Base-by-base conservation (phyloP, 140 eudicot genomes). In the Ambrosia hybrid region DNA sequence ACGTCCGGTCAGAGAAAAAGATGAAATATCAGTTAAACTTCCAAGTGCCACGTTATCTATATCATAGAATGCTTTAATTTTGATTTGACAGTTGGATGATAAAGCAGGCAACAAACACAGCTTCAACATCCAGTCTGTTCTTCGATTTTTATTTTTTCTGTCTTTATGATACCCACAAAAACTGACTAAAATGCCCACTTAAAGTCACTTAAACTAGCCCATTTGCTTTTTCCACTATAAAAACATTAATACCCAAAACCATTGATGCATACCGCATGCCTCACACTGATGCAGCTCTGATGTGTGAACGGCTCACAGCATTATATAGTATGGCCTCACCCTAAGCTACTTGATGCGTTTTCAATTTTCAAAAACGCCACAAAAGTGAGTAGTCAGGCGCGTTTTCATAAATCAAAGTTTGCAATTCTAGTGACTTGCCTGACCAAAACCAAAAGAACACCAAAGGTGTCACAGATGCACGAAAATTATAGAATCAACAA, bases 401-500 rank as follows among this genome's bases (percentile, higher is more conserved):
- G 0, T 2, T 12, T 33, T 58, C 9, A 17, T 21, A 21, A 57
- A 21, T n/a, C 14, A 57, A 57, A 13, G 14, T 1, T 58, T 21
- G 26, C 39, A 3, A 56, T 4, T 5, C n/a, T 14, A 48, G 49
- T 3, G 7, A 67, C 43, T 57, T 39, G 5, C 36, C 46, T 65
- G 48, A 30, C 14, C n/a, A 49, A 74, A 41, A 53, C 37, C 66
- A 21, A 74, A 74, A 53, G 37, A 3, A 11, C 78, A 14, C 46
- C 46, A 60, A 62, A 33, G 37, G 46, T 60, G 36, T 26, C 11
- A 16, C 46, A 72, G 68, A 57, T 17, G 45, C 57, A 41, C 64
- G 3, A 34, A 62, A 33, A 73, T 5, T 4, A 12, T 17, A 64
- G 33, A 73, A 14, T 38, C 6, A 64, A 34, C 63, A 73, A 51